These are phyloP conservation scores for Ensete ventricosum DNA, from an alignment of 176 grass and related monocot species.

Conservation along the genomic window DNA sequence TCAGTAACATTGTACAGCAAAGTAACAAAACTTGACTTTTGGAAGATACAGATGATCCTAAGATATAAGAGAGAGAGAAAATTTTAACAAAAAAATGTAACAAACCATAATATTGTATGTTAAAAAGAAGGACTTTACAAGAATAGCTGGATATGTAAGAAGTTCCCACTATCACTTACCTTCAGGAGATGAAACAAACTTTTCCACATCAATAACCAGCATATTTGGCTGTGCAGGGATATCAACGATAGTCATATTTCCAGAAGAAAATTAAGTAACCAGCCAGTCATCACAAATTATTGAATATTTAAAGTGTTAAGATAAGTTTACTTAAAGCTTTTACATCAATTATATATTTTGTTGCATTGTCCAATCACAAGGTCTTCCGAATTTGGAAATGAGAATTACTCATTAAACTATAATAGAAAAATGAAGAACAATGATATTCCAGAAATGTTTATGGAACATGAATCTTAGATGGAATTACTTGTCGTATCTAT, in stretches of 20 bases:
- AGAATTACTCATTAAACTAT: background rate
- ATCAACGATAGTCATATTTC: slow-evolving; percentile 15
- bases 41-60: background rate
- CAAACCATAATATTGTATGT: background rate
- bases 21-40: background rate
- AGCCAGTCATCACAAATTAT: background rate
- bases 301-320: slow-evolving; percentile 1
- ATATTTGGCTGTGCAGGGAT: slow-evolving; percentile 81
- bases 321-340: background rate
- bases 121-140: background rate
- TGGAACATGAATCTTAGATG: too few relatives aligned
- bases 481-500: too few relatives aligned
- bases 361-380: too few relatives aligned
- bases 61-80: background rate
- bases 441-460: too few relatives aligned
- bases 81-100: background rate
- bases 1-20: background rate
- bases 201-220: slow-evolving; percentile 90
- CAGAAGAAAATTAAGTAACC: background rate
- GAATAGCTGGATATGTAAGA: background rate
- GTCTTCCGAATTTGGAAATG: background rate
- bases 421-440: too few relatives aligned
- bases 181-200: slow-evolving; percentile 62
- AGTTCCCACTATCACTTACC: slow-evolving; percentile 24
- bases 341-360: background rate